Base-by-base conservation (phyloP, 2,329 filamentous ascomycete genomes). In the Simplicillium sp. region DNA sequence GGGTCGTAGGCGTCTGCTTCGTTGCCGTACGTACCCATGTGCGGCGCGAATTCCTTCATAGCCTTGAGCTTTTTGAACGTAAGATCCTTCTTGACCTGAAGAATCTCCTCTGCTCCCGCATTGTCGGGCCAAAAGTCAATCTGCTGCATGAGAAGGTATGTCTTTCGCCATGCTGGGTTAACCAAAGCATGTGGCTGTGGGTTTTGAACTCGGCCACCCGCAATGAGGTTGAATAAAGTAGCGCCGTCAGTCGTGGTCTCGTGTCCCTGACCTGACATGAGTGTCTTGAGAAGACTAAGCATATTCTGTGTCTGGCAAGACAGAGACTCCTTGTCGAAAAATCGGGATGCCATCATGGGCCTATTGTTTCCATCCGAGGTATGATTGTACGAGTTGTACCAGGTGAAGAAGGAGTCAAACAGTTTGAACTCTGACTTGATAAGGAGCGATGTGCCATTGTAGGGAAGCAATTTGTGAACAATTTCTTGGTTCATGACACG, bases 11-110 rank as follows among this genome's bases (percentile, higher is more conserved):
- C 17, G 16, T 36, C 36, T 3, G 36, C 20, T 32, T 38, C 29
- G 29, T 41, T 41, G 16, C n/a, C 12, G 35, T 37, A 37, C 13
- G 29, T 35, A 33, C 40, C 36, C 9, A 16, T 35, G 20, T 14
- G 29, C 2, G 20, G 36, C 4, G 17, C 25, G 11, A 36, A n/a
- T n/a, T 38, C 31, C 31, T 42, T 31, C 20, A 38, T 32, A 17
- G 28, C 38, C n/a, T 18, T 34, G 29, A 29, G 40, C 29, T 37
- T 40, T 25, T 36, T 37, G 9, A 37, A 14, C 8, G 34, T 37
- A 18, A 38, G 35, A 17, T 38, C 29, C 35, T 11, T 29, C 14
- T 34, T 34, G 2, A 37, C 17, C 29, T 29, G 35, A 11, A 9
- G 14, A 18, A 34, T 37, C 34, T 17, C 29, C 29, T 41, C 5